These are phyloP conservation scores for Rusavskia elegans DNA, from an alignment of 495 filamentous ascomycete genomes.

Conservation along the genomic window DNA sequence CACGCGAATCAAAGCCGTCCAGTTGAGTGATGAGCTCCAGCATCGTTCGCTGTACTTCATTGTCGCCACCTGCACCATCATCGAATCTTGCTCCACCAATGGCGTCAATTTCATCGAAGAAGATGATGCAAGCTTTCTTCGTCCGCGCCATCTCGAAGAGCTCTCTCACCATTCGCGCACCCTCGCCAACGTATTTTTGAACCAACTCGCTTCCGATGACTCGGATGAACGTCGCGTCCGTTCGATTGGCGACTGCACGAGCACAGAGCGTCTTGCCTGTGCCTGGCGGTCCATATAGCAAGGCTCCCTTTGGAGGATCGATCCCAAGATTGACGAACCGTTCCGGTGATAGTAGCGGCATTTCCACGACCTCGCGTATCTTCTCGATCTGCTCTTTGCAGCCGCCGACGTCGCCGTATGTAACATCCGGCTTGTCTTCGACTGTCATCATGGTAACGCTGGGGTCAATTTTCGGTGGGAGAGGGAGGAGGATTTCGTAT, in stretches of 20 bases:
- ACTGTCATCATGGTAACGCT: slow-evolving; percentile 99
- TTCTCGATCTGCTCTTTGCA: slow-evolving; percentile 99
- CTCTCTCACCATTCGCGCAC: slow-evolving; percentile 94
- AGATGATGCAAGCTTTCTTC: slow-evolving; percentile 99
- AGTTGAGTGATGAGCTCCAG: slow-evolving; percentile 95
- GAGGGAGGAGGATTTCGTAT: slow-evolving; percentile 91
- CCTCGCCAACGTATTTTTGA: slow-evolving; percentile 97
- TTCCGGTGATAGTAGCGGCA: slow-evolving; percentile 91
- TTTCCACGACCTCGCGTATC: slow-evolving; percentile 94
- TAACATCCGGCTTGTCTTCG: slow-evolving; percentile 98
- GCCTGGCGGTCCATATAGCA: slow-evolving; percentile 92
- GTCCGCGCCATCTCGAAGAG: slow-evolving; percentile 99
- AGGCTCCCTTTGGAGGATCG: slow-evolving; percentile 92
- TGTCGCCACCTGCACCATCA: slow-evolving; percentile 93
- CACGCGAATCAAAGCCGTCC: slow-evolving; percentile 91
- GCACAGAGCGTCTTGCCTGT: slow-evolving; percentile 98
- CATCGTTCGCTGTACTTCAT: slow-evolving; percentile 99
- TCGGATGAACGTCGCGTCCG: slow-evolving; percentile 95
- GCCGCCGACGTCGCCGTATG: slow-evolving; percentile 94
- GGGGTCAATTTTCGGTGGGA: slow-evolving; percentile 98
- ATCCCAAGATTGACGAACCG: slow-evolving; percentile 95
- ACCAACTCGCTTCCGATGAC: slow-evolving; percentile 95
- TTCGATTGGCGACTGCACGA: slow-evolving; percentile 90
- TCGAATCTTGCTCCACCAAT: slow-evolving; percentile 97
- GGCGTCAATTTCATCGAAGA: slow-evolving; percentile 99